Percentiles rank a stretch among this genome's conserved stretches.
These are phyloP conservation scores for Trichomonas vaginalis DNA, from an alignment of 208 protist species.

Conservation along the genomic window DNA sequence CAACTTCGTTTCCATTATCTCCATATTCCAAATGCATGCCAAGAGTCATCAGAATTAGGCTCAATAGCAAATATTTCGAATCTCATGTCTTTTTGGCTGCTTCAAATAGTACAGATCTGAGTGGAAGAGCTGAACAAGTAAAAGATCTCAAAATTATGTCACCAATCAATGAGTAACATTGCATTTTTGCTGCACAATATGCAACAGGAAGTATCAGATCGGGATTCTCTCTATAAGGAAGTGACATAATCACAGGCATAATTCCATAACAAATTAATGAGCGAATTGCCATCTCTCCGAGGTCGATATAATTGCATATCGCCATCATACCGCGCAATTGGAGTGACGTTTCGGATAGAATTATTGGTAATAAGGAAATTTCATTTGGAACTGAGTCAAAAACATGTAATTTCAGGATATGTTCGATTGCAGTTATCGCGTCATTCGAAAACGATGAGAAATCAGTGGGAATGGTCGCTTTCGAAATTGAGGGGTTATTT, in stretches of 20 bases:
- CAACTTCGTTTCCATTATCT: no score
- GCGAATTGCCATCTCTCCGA: background rate
- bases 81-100: no score
- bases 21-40: no score
- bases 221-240: background rate
- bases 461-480: background rate
- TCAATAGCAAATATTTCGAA: no score
- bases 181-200: background rate
- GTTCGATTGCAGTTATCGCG: background rate
- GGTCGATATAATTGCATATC: background rate
- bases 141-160: no score
- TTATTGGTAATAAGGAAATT: background rate
- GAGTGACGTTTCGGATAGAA: background rate
- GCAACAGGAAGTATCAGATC: background rate
- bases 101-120: no score
- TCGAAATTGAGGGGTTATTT: no score
- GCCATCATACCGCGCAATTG: background rate
- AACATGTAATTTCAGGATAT: background rate
- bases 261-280: background rate
- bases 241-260: background rate
- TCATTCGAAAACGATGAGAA: background rate
- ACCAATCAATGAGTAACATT: background rate
- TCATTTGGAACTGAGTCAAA: background rate
- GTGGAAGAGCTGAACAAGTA: no score
- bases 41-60: no score